Evolutionary conservation across 2,329 filamentous ascomycete species (phyloP).

Genomic region (Thermothelomyces thermophilus): DNA sequence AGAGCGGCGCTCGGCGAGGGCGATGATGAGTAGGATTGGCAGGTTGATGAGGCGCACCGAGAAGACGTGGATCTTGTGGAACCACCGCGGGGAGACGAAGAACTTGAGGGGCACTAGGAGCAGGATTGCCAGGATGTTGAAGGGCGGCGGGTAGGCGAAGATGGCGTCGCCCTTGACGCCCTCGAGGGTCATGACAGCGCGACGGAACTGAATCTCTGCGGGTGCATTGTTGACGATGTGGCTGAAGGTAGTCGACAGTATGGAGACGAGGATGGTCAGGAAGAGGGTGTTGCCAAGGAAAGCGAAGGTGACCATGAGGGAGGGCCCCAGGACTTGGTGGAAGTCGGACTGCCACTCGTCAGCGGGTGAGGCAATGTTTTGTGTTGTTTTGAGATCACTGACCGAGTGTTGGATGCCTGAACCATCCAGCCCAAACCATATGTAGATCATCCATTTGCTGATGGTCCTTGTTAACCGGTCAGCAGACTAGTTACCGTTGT

Average conservation of each 20-base stretch:
- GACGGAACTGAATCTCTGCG: constrained; percentile 77
- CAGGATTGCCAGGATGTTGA: constrained; percentile 72
- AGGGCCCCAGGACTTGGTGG: constrained; percentile 71
- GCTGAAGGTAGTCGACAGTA: constrained; percentile 77
- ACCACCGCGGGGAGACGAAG: constrained; percentile 73
- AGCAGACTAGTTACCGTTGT: constrained; percentile 2
- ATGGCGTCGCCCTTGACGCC: constrained; percentile 80
- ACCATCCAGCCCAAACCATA: constrained; percentile 83
- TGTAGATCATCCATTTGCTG: constrained; percentile 87
- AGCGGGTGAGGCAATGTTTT: background rate
- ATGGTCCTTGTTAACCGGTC: constrained; percentile 50
- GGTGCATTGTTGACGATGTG: constrained; percentile 70
- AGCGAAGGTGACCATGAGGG: constrained; percentile 75
- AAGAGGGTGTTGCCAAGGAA: constrained; percentile 84
- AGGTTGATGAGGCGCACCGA: constrained; percentile 68
- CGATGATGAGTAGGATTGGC: constrained; percentile 65
- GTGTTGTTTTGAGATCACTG: background rate
- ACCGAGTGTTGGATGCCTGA: constrained; percentile 53
- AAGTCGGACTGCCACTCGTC: constrained; percentile 51
- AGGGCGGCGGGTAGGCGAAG: constrained; percentile 75
- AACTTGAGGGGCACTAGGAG: constrained; percentile 72
- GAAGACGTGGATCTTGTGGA: constrained; percentile 82
- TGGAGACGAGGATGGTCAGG: constrained; percentile 81
- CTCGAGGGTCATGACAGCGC: constrained; percentile 75
- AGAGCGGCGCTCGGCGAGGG: constrained; percentile 60